These are phyloP conservation scores for Rhodamnia argentea DNA, from an alignment of 345 rosid genomes.

Conservation along the genomic window DNA sequence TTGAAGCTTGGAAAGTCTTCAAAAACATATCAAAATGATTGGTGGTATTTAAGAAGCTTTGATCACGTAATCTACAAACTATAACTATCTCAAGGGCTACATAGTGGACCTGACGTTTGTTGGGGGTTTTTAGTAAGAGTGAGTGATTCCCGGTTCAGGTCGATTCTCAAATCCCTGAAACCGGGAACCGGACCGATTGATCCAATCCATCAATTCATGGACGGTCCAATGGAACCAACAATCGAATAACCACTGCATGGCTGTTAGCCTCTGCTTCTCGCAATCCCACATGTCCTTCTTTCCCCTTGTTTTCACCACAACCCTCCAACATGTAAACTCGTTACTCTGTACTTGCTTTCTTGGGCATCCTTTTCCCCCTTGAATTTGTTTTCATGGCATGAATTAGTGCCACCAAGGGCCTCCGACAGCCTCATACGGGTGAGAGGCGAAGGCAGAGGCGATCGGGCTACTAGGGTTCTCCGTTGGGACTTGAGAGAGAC, in stretches of 20 bases:
- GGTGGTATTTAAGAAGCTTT: not conserved
- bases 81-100: not conserved
- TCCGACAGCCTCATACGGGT: slow-evolving; percentile 65
- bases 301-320: slow-evolving; percentile 22
- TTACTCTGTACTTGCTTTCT: slow-evolving; percentile 36
- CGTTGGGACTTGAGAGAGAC: no score
- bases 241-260: slow-evolving; percentile 75
- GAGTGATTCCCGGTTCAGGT: no score
- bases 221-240: no score
- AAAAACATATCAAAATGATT: not conserved
- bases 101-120: not conserved
- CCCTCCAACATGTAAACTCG: slow-evolving; percentile 67
- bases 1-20: not conserved
- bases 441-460: no score
- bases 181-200: no score
- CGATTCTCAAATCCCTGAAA: no score
- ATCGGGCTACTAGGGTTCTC: no score
- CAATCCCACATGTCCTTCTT: slow-evolving; percentile 43
- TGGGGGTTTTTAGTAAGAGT: not conserved
- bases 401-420: slow-evolving; percentile 53
- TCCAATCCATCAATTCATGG: no score
- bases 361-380: slow-evolving; percentile 19
- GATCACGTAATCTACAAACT: not conserved
- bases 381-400: slow-evolving; percentile 20
- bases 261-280: slow-evolving; percentile 71